A percentile compares a stretch with the other conserved stretches of the same genome.
phyloP scores from a whole-genome alignment of 306 rosid genomes.

The Sesbania bispinosa region DNA sequence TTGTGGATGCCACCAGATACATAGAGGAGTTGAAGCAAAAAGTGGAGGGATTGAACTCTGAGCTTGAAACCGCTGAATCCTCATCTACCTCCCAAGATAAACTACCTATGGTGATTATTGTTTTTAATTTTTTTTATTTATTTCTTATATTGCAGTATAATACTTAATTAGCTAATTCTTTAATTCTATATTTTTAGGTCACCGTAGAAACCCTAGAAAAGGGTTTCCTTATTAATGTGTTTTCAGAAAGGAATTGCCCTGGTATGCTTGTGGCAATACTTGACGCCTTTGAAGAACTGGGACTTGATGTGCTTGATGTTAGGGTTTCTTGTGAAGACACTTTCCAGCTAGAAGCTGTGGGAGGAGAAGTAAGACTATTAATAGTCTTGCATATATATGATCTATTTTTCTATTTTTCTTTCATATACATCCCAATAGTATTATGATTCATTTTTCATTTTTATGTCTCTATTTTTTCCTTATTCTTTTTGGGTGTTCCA shows the following conservation, averaged over 20 bases:
- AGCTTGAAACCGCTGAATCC: slow-evolving; percentile 36
- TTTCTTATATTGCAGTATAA: background rate
- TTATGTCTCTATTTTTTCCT: too few relatives aligned
- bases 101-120: slow-evolving; percentile 44
- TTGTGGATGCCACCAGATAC: slow-evolving; percentile 65
- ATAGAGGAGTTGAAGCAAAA: slow-evolving; percentile 65
- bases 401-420: too few relatives aligned
- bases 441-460: too few relatives aligned
- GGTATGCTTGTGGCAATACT: slow-evolving; percentile 68
- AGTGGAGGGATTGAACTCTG: slow-evolving; percentile 48
- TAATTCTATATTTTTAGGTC: slow-evolving; percentile 42
- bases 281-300: slow-evolving; percentile 69
- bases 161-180: background rate
- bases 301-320: slow-evolving; percentile 80
- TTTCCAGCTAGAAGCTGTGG: slow-evolving; percentile 75
- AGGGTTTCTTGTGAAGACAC: slow-evolving; percentile 76
- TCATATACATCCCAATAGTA: too few relatives aligned
- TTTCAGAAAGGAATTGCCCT: slow-evolving; percentile 59
- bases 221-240: slow-evolving; percentile 72
- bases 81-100: slow-evolving; percentile 34
- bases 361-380: slow-evolving; percentile 75
- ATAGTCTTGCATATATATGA: background rate
- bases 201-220: slow-evolving; percentile 66
- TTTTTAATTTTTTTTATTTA: background rate
- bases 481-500: too few relatives aligned